These are phyloP conservation scores for Endocarpon pusillum DNA, from an alignment of 495 filamentous ascomycete species.

Conservation along the genomic window DNA sequence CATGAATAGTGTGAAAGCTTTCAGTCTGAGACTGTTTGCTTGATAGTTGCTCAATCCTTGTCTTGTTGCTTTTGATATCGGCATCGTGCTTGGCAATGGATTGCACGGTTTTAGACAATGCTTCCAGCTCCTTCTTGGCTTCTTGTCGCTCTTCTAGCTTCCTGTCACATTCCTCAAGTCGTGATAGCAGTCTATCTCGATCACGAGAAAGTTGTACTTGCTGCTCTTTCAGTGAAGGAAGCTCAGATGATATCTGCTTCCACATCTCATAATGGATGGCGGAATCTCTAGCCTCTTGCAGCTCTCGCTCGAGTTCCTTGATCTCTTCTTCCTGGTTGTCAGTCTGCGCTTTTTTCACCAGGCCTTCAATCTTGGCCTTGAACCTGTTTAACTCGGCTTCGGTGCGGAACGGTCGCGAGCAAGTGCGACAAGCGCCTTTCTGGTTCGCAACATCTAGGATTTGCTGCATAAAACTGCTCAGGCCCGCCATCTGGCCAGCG, in stretches of 20 bases:
- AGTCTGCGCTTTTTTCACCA: slow-evolving; percentile 36
- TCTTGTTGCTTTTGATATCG: slow-evolving; percentile 51
- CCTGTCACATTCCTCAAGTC: slow-evolving; percentile 58
- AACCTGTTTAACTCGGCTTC: slow-evolving; percentile 40
- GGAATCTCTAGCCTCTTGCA: slow-evolving; percentile 39
- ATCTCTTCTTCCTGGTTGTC: slow-evolving; percentile 37
- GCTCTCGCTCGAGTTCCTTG: slow-evolving; percentile 29
- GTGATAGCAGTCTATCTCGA: slow-evolving; percentile 40
- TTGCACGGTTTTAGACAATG: slow-evolving; percentile 53
- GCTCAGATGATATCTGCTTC: slow-evolving; percentile 47
- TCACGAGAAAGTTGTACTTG: slow-evolving; percentile 33
- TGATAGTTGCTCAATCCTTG: slow-evolving; percentile 51
- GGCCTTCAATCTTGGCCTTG: slow-evolving; percentile 40
- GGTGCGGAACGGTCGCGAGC: slow-evolving; percentile 42
- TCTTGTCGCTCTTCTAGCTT: slow-evolving; percentile 44
- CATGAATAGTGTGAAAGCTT: slow-evolving; percentile 50
- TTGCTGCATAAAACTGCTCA: slow-evolving; percentile 45
- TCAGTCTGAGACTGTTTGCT: slow-evolving; percentile 53
- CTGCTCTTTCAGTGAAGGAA: slow-evolving; percentile 50
- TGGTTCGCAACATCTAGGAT: slow-evolving; percentile 40
- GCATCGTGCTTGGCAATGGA: slow-evolving; percentile 55
- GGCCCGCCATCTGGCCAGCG: slow-evolving; percentile 38
- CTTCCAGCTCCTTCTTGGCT: slow-evolving; percentile 56
- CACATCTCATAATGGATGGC: slow-evolving; percentile 57
- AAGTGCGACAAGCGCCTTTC: slow-evolving; percentile 53